Conservation (phyloP, 2,329 filamentous ascomycete genomes). For the Hyphodiscus sp. region DNA sequence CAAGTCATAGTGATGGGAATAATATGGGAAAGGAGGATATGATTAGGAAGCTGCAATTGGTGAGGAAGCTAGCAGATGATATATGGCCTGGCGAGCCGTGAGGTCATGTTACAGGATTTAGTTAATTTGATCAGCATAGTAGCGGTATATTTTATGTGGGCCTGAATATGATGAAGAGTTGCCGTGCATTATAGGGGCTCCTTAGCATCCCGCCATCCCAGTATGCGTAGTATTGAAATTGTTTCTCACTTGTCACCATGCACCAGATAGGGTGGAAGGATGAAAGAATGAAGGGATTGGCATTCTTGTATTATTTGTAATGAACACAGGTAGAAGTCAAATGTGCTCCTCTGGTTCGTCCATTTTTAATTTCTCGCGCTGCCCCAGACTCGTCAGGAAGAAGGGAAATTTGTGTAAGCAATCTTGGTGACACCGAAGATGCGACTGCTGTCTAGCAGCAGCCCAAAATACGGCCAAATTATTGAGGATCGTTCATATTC, state of each 20-base stretch:
- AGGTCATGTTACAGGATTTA: neutral
- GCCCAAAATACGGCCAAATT: neutral
- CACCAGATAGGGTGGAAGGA: no score
- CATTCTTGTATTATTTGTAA: no score
- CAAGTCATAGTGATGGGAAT: constrained; percentile 45
- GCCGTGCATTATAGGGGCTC: no score
- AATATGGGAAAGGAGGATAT: constrained; percentile 62
- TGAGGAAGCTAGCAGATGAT: constrained; percentile 65
- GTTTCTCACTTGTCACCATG: no score
- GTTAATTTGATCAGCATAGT: neutral
- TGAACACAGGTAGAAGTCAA: neutral
- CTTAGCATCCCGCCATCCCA: no score
- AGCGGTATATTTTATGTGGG: no score
- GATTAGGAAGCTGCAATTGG: constrained; percentile 65
- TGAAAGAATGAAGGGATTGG: no score
- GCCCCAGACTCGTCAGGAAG: neutral
- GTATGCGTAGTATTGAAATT: no score
- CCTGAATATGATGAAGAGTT: no score
- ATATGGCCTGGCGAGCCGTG: constrained; percentile 48
- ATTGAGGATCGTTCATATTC: no score
- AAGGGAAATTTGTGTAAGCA: neutral
- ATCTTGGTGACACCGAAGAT: neutral
- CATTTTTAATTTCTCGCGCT: neutral
- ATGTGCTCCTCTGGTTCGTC: neutral
- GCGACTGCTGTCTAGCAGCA: neutral